Conservation (phyloP, 129 eudicot species). For the Escallonia herrerae region DNA sequence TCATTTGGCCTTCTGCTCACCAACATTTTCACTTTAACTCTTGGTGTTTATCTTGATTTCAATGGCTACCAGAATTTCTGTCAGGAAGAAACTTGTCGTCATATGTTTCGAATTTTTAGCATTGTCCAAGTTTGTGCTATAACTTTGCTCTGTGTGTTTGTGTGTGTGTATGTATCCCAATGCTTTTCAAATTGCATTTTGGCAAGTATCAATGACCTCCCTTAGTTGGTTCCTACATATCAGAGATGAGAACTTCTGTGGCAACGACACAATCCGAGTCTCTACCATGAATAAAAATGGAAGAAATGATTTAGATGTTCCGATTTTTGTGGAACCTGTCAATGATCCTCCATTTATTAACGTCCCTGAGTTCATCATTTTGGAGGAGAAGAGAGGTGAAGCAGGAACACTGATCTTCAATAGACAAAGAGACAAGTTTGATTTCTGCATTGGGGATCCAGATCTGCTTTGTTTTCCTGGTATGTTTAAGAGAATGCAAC, state of each 20-base stretch:
- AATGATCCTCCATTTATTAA: constrained; percentile 80
- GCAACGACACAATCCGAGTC: constrained; percentile 45
- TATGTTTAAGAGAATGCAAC: constrained; percentile 23
- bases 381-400: constrained; percentile 38
- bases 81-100: no score
- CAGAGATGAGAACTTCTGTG: constrained; percentile 72
- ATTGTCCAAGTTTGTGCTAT: no score
- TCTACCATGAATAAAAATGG: constrained; percentile 59
- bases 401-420: constrained; percentile 46
- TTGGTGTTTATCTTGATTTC: no score
- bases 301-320: constrained; percentile 39
- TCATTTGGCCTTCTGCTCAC: no score
- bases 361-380: constrained; percentile 53
- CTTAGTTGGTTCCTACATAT: constrained; percentile 5
- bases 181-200: not conserved
- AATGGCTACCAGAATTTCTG: no score
- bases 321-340: constrained; percentile 64
- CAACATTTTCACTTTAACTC: no score
- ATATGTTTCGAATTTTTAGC: no score
- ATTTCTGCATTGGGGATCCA: constrained; percentile 63
- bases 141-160: not conserved
- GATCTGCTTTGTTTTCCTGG: constrained; percentile 60
- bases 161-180: no score
- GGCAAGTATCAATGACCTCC: not conserved
- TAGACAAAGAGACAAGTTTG: constrained; percentile 37